A percentile compares a stretch with the other conserved stretches of the same genome.
These are phyloP conservation scores for Hemileia vastatrix DNA, from an alignment of 1,284 basidiomycete species.

Conservation along the genomic window DNA sequence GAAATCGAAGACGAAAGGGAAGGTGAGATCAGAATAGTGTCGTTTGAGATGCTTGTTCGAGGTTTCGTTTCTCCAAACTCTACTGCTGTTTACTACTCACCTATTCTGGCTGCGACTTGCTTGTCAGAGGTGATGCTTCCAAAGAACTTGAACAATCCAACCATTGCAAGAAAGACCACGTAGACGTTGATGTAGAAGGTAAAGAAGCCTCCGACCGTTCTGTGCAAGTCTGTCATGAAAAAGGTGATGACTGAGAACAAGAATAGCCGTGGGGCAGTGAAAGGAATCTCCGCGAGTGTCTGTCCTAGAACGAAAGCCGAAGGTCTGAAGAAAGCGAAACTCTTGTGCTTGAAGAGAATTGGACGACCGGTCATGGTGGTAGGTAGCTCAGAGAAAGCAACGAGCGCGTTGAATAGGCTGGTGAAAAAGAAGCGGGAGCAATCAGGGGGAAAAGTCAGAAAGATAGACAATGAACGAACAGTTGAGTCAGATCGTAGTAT, in stretches of 20 bases:
- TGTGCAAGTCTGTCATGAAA: constrained; percentile 55
- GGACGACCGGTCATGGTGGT: constrained; percentile 61
- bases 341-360: constrained; percentile 54
- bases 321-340: constrained; percentile 47
- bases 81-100: constrained; percentile 7
- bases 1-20: no score
- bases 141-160: constrained; percentile 49
- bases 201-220: constrained; percentile 47
- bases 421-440: constrained; percentile 63
- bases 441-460: no score
- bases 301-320: constrained; percentile 53
- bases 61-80: no score
- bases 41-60: no score
- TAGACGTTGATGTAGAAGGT: constrained; percentile 39
- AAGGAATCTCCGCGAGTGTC: constrained; percentile 61
- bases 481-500: no score
- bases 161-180: constrained; percentile 35
- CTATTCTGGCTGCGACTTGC: constrained; percentile 50
- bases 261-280: constrained; percentile 52
- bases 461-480: no score
- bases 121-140: constrained; percentile 48
- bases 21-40: no score
- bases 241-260: constrained; percentile 56
- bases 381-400: constrained; percentile 54
- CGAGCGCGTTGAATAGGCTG: constrained; percentile 14